phyloP scores from a whole-genome alignment of 2,329 filamentous ascomycete species.

The Ophiocordyceps camponoti-saundersi region DNA sequence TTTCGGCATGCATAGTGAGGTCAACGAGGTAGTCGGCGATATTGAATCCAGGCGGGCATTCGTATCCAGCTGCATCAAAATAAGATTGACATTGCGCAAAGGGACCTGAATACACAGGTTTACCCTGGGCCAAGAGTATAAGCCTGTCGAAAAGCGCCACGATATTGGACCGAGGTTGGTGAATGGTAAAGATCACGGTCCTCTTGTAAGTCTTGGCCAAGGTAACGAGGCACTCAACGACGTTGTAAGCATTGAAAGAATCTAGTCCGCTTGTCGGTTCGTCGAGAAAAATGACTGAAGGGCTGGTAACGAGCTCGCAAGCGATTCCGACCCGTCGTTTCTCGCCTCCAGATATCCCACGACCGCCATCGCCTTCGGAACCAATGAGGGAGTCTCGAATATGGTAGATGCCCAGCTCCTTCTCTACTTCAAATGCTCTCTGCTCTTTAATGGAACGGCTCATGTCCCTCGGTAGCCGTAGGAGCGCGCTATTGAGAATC shows the following conservation, averaged over 20 bases:
- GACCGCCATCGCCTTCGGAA: slow-evolving; percentile 83
- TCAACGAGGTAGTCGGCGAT: slow-evolving; percentile 97
- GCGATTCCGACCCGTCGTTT: slow-evolving; percentile 93
- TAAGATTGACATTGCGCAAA: slow-evolving; percentile 80
- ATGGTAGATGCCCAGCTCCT: slow-evolving; percentile 83
- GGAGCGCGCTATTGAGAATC: slow-evolving; percentile 80
- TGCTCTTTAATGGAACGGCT: slow-evolving; percentile 75
- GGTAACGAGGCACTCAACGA: slow-evolving; percentile 87
- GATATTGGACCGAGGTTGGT: slow-evolving; percentile 95
- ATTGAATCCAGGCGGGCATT: slow-evolving; percentile 92
- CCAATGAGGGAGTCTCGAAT: slow-evolving; percentile 93
- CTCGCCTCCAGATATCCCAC: slow-evolving; percentile 92
- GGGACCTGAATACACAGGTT: slow-evolving; percentile 83
- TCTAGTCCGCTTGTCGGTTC: slow-evolving; percentile 94
- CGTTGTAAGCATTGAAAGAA: slow-evolving; percentile 95
- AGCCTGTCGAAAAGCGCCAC: slow-evolving; percentile 91
- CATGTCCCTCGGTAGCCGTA: slow-evolving; percentile 90
- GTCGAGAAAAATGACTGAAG: slow-evolving; percentile 91
- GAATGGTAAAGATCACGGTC: slow-evolving; percentile 95
- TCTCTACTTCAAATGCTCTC: slow-evolving; percentile 81
- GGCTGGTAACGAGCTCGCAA: slow-evolving; percentile 92
- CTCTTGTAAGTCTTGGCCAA: slow-evolving; percentile 92
- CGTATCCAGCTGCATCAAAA: slow-evolving; percentile 81
- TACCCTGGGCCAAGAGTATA: slow-evolving; percentile 76
- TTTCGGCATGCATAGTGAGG: slow-evolving; percentile 85